Evolutionary conservation across 352 stramenopile species (phyloP).

Genomic region (Phytophthora ramorum): DNA sequence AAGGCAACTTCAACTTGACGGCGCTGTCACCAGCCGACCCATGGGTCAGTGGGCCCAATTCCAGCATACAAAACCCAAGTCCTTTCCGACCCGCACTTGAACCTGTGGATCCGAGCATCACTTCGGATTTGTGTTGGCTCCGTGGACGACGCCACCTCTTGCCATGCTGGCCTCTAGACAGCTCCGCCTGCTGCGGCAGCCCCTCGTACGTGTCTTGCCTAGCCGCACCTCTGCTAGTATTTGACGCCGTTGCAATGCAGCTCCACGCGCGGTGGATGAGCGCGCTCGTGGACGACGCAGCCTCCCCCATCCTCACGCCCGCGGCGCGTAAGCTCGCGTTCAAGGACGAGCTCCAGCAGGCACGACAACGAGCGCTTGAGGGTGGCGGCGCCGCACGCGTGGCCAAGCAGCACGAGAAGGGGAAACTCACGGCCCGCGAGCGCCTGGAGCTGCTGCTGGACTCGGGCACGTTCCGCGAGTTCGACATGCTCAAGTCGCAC

Average conservation of each 20-base stretch:
- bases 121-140: slow-evolving; percentile 20
- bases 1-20: slow-evolving; percentile 23
- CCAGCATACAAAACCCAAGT: slow-evolving; percentile 10
- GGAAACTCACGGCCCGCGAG: slow-evolving; percentile 97
- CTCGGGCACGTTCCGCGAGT: slow-evolving; percentile 95
- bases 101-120: slow-evolving; percentile 25
- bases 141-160: background rate
- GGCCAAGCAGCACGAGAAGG: slow-evolving; percentile 94
- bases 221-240: background rate
- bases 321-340: slow-evolving; percentile 75
- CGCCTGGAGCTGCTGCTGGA: slow-evolving; percentile 96
- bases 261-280: slow-evolving; percentile 53
- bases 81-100: slow-evolving; percentile 21
- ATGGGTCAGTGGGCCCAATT: slow-evolving; percentile 4
- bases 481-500: slow-evolving; percentile 97
- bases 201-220: slow-evolving; percentile 17
- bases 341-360: slow-evolving; percentile 76
- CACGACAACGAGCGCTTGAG: slow-evolving; percentile 74
- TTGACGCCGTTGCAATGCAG: slow-evolving; percentile 13
- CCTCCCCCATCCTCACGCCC: slow-evolving; percentile 50
- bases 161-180: slow-evolving; percentile 28
- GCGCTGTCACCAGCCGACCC: background rate
- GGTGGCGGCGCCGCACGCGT: slow-evolving; percentile 90
- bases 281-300: slow-evolving; percentile 34
- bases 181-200: slow-evolving; percentile 27